Base-by-base conservation (phyloP, 345 rosid genomes). In the Kandelia obovata region DNA sequence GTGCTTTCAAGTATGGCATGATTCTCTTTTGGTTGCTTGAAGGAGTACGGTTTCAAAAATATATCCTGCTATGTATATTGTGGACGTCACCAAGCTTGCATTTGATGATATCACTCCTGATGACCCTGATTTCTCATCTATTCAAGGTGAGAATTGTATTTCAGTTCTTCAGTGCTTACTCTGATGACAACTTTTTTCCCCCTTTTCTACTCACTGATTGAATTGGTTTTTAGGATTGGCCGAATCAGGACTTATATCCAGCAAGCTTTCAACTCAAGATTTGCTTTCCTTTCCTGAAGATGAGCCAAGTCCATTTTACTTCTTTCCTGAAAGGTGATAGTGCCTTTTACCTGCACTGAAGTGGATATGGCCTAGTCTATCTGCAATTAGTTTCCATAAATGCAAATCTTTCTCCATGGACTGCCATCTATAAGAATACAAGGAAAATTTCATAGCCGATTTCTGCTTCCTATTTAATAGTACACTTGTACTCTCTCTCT, bases 1-100 rank as follows among this genome's bases (percentile, higher is more conserved):
- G 30, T 3, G 16, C 28, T 21, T 56, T 56, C 74, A 35, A 58
- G 63, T 66, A 35, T 46, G 27, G 28, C 66, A 66, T 71, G 61
- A 69, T 63, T 69, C 55, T 23, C 64, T 66, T 77, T 73, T 53
- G 56, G 30, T 77, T 62, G 59, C 69, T 80, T 81, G 81, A 72
- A 91, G 97, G 86, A 90, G 75, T 67, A 71, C 92, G 4, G 66
- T 76, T 66, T 91, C 99, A 28, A 94, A 94, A 78, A 89, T 94
- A 46, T 91, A 89, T 85, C 97, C 96, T 56, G 99, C 97, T 21
- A 95, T 90, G 98, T 92, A 87, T 73, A 86, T 95, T 58, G 97
- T 91, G 81, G 83, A 91, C 72, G 88, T 89, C 60, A 89, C 96
- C 51, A 91, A 95, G 78, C 93, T 89, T 78, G 96, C 97, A 47